Evolutionary conservation across 2,329 filamentous ascomycete genomes (phyloP).

Genomic region (Dactylonectria macrodidyma): DNA sequence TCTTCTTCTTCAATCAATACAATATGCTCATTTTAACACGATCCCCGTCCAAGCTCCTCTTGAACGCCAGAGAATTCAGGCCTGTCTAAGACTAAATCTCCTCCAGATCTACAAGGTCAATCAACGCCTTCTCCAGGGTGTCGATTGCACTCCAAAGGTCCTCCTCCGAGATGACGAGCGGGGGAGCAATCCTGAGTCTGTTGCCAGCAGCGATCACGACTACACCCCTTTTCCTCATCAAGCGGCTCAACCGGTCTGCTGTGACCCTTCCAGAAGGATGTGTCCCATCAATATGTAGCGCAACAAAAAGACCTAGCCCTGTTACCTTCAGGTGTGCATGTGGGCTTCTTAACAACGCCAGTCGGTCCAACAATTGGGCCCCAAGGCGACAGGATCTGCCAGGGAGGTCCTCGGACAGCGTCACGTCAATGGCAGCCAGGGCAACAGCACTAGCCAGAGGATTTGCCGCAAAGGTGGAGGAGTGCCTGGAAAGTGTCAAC

Average conservation of each 20-base stretch:
- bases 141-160: constrained; percentile 17
- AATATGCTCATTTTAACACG: too few species aligned
- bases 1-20: too few species aligned
- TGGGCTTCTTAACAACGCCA: constrained; percentile 13
- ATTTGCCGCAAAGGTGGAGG: constrained; percentile 10
- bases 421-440: constrained; percentile 15
- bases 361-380: constrained; percentile 13
- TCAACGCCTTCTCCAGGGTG: too few species aligned
- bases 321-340: constrained; percentile 16
- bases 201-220: constrained; percentile 20
- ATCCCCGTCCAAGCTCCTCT: too few species aligned
- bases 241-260: constrained; percentile 9
- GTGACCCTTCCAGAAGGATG: constrained; percentile 8
- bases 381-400: constrained; percentile 22
- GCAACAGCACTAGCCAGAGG: constrained; percentile 23
- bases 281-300: constrained; percentile 27
- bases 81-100: too few species aligned
- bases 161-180: constrained; percentile 26
- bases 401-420: constrained; percentile 10
- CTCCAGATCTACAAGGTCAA: too few species aligned
- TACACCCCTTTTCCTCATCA: constrained; percentile 17
- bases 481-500: background rate
- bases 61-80: too few species aligned
- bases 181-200: constrained; percentile 26
- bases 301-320: constrained; percentile 23